Base-by-base conservation (phyloP, 2,329 filamentous ascomycete species). In the Monosporascus sp. region DNA sequence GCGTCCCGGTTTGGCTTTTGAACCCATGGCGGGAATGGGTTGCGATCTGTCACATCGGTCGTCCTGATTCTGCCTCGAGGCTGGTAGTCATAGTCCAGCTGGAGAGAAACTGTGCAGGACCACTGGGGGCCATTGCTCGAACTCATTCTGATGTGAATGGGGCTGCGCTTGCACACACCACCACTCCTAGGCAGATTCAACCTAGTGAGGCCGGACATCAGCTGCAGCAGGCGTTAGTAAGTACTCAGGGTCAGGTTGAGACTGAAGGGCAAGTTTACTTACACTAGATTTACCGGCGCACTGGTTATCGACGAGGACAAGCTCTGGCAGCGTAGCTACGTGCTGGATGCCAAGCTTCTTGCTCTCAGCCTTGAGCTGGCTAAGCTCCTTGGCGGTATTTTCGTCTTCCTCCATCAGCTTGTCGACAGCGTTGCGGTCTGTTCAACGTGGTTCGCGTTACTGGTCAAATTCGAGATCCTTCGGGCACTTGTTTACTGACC, bases 271-370 rank as follows among this genome's bases (percentile, higher is more conserved):
- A 24, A 1, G 20, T 20, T 9, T 20, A 82, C 65, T 0, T 79
- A 48, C 40, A 27, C 62, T 91, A 0, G 86, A 91, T 66, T 96
- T 96, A 0, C 91, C 92, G 0, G 90, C 87, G 0, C 84, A 89
- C 64, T 96, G 91, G 48, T 96, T 91, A 0, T 91, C 91, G 0
- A 96, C 84, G 0, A 96, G 82, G 6, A 93, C 88, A 9, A 95
- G 84, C 60, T 91, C 90, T 0, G 91, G 90, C 0, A 96, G 74
- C 0, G 83, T 81, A 0, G 90, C 81, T 4, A 84, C 81, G 19
- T 88, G 82, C 49, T 88, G 84, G 0, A 96, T 84, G 0, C 88
- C 89, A 0, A 93, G 78, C 6, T 85, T n/a, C n/a, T n/a, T n/a
- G n/a, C n/a, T n/a, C n/a, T n/a, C n/a, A n/a, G n/a, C n/a, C n/a